Evolutionary conservation across 2,329 filamentous ascomycete genomes (phyloP).

Genomic region (Parastagonospora nodorum): DNA sequence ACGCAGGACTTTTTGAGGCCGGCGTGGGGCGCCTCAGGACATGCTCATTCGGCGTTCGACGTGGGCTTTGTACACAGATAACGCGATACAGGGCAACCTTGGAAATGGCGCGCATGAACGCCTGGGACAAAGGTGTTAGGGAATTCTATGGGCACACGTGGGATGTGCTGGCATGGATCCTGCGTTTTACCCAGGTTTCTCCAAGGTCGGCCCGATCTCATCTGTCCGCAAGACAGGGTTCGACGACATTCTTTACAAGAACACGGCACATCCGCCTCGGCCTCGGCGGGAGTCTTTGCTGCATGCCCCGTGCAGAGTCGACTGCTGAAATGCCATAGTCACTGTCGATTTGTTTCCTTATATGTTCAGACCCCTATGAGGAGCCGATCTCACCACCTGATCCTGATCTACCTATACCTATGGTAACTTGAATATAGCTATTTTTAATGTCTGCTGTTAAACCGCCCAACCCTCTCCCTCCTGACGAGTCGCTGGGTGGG

Average conservation of each 20-base stretch:
- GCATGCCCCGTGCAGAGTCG: too few relatives aligned
- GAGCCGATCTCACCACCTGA: neutral
- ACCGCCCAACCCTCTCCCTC: conserved; percentile 13
- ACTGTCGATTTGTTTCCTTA: neutral
- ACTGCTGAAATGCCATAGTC: neutral
- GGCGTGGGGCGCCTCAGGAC: too few relatives aligned
- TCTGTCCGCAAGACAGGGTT: neutral
- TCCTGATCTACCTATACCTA: neutral
- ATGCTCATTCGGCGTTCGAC: too few relatives aligned
- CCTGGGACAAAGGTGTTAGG: neutral
- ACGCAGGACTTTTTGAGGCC: too few relatives aligned
- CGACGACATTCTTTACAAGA: neutral
- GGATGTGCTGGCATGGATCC: neutral
- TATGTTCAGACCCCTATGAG: neutral
- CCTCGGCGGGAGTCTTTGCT: neutral
- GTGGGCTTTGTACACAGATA: too few relatives aligned
- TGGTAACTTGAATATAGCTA: neutral
- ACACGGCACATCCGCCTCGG: neutral
- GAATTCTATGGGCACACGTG: neutral
- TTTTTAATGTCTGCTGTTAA: conserved; percentile 5
- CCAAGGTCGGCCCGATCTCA: neutral
- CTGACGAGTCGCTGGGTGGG: conserved; percentile 30
- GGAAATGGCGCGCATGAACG: too few relatives aligned
- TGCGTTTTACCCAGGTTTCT: neutral
- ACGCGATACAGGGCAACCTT: too few relatives aligned